Base-by-base conservation (phyloP, 306 rosid genomes). In the Inga laurina region DNA sequence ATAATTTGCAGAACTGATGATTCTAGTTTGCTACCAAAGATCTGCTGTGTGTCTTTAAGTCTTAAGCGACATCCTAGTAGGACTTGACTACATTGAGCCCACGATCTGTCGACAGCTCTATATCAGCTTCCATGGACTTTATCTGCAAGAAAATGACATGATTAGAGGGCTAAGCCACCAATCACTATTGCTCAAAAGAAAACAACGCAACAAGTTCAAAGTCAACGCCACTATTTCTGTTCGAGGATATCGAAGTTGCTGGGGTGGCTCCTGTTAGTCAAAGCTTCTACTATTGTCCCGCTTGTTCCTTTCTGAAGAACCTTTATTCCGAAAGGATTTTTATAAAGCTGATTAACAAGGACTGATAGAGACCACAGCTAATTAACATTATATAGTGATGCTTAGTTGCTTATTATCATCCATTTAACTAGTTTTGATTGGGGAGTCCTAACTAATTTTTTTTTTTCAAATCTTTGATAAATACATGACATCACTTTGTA, bases 1-100 rank as follows among this genome's bases (percentile, higher is more conserved):
- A 88, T 88, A 46, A 75, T 75, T 5, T 59, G 75, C 37, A 39
- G 59, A 67, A 43, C 44, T 67, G 12, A 19, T 71, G 34, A 62
- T 10, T 48, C 35, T 44, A 56, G 79, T 22, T 37, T 24, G 61
- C 27, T 24, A 18, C 24, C 5, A 54, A 4, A 62, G 79, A 52
- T 72, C 39, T 22, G 19, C 6, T 30, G 71, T 32, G 62, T 19
- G 27, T 22, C 30, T 27, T 27, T 27, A 27, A 27, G 30, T 27
- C 30, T 83, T 43, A 68, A 59, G 18, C n/a, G 48, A 9, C 49
- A 30, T 72, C 43, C 44, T 62, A 34, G 32, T 8, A 37, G 30
- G 18, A 3, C 72, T 19, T 61, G 48, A 75, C 52, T 8, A 10
- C 5, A 46, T 68, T 30, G 52, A 14, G 24, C 45, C 0, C 59